Evolutionary conservation across 2,329 filamentous ascomycete species (phyloP), one percentile per base, ranked within the genome.

Genomic region (Alternaria sp.): DNA sequence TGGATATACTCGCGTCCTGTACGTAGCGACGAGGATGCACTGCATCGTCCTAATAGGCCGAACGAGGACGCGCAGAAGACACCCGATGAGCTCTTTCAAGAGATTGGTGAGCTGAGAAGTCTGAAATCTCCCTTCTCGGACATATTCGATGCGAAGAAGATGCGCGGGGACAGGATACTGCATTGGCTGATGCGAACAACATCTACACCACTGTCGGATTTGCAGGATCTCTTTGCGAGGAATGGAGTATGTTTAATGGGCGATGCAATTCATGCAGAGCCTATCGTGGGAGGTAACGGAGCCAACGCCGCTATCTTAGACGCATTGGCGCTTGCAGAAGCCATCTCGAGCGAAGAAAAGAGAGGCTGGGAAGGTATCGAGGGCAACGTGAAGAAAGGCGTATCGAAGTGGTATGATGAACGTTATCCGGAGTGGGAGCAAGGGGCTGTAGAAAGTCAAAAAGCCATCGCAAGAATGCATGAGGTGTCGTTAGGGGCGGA

Each of bases 171-270:
- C 38, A 66, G 78, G 11, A 54, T 79, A 4, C 57, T 81, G 44
- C 75, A 80, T 50, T 82, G 80, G 79, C 65, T 82, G 14, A 82
- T 82, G 81, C 75, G 81, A 12, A 77, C 67, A 3, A 46, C 72
- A 2, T 60, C 69, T 1, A 57, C 73, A 2, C 41, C 66, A 0
- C 51, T 62, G 14, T 22, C 59, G 16, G 66, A 75, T 1, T 60
- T 79, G 7, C 54, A 71, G 20, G 50, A 63, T 5, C 54, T 76
- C 2, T 5, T 46, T 1, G 52, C 8, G 1, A 44, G 59, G 2
- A 56, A 22, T 1, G 48, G 59, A 2, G 49, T 67, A 3, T 57
- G 54, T 30, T 22, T 69, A 2, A 45, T 81, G 5, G 81, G 81
- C 9, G 81, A 82, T 62, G 73, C 81, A 8, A 72, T 72, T 3